Evolutionary conservation across 345 rosid genomes (phyloP), one percentile per base, ranked within the genome.

Genomic region (Cardiospermum halicacabum): DNA sequence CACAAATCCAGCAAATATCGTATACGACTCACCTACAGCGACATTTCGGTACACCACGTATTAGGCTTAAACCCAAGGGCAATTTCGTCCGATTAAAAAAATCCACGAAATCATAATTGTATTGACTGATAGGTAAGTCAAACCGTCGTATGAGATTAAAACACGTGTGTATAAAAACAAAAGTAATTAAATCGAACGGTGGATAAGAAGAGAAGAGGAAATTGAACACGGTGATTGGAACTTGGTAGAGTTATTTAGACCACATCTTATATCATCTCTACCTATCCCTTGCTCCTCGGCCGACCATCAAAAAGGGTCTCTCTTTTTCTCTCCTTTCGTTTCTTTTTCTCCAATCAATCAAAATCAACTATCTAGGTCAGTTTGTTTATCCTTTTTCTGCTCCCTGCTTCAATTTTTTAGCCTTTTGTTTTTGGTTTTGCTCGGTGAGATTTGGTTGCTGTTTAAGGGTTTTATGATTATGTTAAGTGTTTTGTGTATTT

Each of bases 11-110:
- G 15, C 26, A 5, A 13, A 34, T 58, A 60, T 54, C 68, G 75
- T 70, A n/a, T 56, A 70, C 75, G 81, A 5, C 75, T 67, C 31
- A 36, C 55, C 73, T 60, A 67, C 73, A 67, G 71, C 53, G 73
- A 74, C 71, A n/a, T 16, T 27, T 60, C 2, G 56, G 15, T 7
- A 3, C 24, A 2, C 30, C 3, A 7, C n/a, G 2, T 30, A 13
- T 58, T 37, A 9, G 2, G 8, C 36, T 21, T 10, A 13, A 22
- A 1, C 0, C 1, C 2, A 8, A 7, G 74, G 74, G 60, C 63
- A 75, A 62, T 66, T 11, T 37, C 18, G 58, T n/a, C 13, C 3
- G 0, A 0, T 34, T 4, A 34, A 34, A 5, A 34, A 34, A 34
- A 58, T 47, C 48, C 48, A 13, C 1, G 47, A 45, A 42, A 63